A percentile compares a stretch with the other conserved stretches of the same genome.
These are phyloP conservation scores for Parasarocladium wereldwijsianum DNA, from an alignment of 2,329 filamentous ascomycete genomes.

Conservation along the genomic window DNA sequence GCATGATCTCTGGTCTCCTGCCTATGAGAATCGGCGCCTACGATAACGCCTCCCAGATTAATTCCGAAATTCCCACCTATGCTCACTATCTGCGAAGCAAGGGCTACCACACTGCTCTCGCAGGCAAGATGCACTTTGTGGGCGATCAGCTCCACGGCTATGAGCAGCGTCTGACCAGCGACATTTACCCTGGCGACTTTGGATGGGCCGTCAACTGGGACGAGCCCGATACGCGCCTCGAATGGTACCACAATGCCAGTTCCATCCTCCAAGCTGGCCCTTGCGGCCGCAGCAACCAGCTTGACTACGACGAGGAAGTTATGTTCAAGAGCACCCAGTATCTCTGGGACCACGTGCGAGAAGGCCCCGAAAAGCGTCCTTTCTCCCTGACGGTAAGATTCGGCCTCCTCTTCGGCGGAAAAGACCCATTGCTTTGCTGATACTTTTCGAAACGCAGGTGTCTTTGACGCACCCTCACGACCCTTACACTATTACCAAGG, in stretches of 20 bases:
- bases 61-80: constrained; percentile 76
- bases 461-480: constrained; percentile 92
- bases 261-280: constrained; percentile 82
- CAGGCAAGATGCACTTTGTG: constrained; percentile 96
- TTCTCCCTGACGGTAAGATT: constrained; percentile 60
- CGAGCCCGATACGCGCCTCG: constrained; percentile 67
- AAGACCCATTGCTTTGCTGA: background rate
- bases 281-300: constrained; percentile 83
- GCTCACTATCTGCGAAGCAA: constrained; percentile 76
- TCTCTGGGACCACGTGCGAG: constrained; percentile 78
- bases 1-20: constrained; percentile 83
- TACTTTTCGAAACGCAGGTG: constrained; percentile 30
- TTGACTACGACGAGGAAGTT: constrained; percentile 93
- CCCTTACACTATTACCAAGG: constrained; percentile 83
- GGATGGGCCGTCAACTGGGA: constrained; percentile 97
- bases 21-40: constrained; percentile 86
- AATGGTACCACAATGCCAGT: constrained; percentile 95
- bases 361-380: constrained; percentile 56
- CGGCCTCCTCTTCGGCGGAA: background rate
- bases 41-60: constrained; percentile 78
- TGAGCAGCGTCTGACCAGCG: constrained; percentile 80
- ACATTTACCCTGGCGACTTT: constrained; percentile 90
- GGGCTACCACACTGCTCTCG: constrained; percentile 80
- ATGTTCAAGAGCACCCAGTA: constrained; percentile 87
- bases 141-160: constrained; percentile 92